Evolutionary conservation across 192 early-diverging fungal genomes (phyloP).

Genomic region (Gonapodya prolifera): DNA sequence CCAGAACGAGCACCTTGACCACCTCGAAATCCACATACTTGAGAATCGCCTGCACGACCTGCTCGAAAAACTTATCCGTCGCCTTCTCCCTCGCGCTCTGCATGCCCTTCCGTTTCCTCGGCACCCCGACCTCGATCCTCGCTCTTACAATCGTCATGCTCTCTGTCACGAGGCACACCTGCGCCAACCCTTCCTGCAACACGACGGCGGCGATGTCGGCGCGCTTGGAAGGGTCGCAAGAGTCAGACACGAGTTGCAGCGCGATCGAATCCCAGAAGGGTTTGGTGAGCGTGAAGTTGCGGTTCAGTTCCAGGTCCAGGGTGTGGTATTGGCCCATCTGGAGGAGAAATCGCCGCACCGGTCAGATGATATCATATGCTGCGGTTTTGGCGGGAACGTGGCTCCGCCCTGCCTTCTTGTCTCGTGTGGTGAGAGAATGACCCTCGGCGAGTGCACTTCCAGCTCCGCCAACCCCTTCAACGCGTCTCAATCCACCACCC

Average conservation of each 20-base stretch:
- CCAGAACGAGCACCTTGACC: constrained; percentile 90
- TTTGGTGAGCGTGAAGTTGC: constrained; percentile 78
- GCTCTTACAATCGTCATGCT: constrained; percentile 93
- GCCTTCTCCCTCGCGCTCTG: constrained; percentile 81
- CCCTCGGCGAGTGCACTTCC: too few species aligned
- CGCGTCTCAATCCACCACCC: too few species aligned
- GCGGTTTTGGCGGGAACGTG: too few species aligned
- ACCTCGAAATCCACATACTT: constrained; percentile 83
- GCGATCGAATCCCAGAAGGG: constrained; percentile 88
- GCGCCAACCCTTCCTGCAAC: constrained; percentile 75
- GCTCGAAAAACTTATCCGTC: constrained; percentile 71
- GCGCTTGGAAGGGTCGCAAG: constrained; percentile 76
- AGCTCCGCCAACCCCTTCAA: too few species aligned
- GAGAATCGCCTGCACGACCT: constrained; percentile 75
- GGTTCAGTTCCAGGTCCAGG: constrained; percentile 80
- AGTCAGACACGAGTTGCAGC: constrained; percentile 72
- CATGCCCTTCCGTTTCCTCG: constrained; percentile 84
- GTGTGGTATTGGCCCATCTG: constrained; percentile 88
- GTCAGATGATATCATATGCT: too few species aligned
- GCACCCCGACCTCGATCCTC: constrained; percentile 79
- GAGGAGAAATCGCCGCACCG: constrained; percentile 7
- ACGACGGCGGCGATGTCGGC: constrained; percentile 91
- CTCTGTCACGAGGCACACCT: constrained; percentile 83
- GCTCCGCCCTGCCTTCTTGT: too few species aligned
- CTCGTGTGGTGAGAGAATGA: too few species aligned